phyloP scores from a whole-genome alignment of 1,284 basidiomycete species.

The Sutorius eximius region DNA sequence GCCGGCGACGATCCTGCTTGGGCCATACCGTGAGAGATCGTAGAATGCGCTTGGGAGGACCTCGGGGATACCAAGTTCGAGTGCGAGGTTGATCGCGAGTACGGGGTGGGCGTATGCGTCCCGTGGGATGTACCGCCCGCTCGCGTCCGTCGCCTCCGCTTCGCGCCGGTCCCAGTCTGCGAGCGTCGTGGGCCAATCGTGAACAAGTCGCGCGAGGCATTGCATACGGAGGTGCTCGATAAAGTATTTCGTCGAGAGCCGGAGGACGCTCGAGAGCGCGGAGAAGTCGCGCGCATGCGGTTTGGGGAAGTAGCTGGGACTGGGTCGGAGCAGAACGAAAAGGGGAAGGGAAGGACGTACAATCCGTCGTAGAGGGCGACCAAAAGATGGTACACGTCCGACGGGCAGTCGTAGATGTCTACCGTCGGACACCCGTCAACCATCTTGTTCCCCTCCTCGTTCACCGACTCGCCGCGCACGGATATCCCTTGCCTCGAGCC shows the following conservation, averaged over 20 bases:
- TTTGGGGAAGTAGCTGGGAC: slow-evolving; percentile 40
- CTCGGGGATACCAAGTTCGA: slow-evolving; percentile 55
- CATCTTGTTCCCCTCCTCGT: slow-evolving; percentile 37
- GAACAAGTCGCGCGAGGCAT: slow-evolving; percentile 54
- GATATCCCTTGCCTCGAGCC: not conserved
- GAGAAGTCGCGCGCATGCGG: slow-evolving; percentile 54
- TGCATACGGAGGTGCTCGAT: slow-evolving; percentile 57
- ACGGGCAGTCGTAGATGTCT: slow-evolving; percentile 54
- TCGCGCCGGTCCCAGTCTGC: slow-evolving; percentile 66
- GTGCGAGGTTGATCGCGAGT: slow-evolving; percentile 63
- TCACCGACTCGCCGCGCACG: slow-evolving; percentile 1
- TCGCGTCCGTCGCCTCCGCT: slow-evolving; percentile 45
- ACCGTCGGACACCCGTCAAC: slow-evolving; percentile 53
- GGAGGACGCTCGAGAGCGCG: slow-evolving; percentile 56
- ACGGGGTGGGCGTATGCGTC: slow-evolving; percentile 55
- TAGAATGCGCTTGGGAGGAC: slow-evolving; percentile 69
- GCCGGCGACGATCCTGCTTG: slow-evolving; percentile 62
- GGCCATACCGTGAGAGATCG: slow-evolving; percentile 68
- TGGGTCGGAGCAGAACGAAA: not conserved
- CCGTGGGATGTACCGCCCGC: slow-evolving; percentile 49
- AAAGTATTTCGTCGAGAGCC: slow-evolving; percentile 68
- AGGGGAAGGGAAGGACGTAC: slow-evolving; percentile 27
- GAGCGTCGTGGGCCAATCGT: slow-evolving; percentile 65
- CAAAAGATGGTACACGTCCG: slow-evolving; percentile 56
- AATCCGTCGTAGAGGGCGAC: slow-evolving; percentile 60